Percentiles rank a stretch among this genome's conserved stretches.
These are phyloP conservation scores for Neurospora sp. DNA, from an alignment of 495 filamentous ascomycete species.

Conservation along the genomic window DNA sequence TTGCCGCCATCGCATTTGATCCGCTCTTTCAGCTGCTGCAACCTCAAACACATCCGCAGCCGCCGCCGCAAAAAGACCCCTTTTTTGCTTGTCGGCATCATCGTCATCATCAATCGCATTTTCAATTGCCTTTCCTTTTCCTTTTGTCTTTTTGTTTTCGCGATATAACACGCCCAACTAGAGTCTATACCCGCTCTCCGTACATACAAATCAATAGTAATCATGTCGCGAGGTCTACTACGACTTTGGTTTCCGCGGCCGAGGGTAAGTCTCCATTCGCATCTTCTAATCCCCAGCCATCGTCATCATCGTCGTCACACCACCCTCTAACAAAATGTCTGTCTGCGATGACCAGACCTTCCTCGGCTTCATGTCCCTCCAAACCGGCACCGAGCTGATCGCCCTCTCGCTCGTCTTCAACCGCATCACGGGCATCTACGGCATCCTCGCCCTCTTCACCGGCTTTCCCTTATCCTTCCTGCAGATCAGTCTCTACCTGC, in stretches of 20 bases:
- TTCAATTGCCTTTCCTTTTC: neutral
- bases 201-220: neutral
- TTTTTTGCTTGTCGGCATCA: neutral
- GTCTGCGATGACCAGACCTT: constrained; percentile 48
- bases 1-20: neutral
- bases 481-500: constrained; percentile 74
- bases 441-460: constrained; percentile 75
- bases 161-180: neutral
- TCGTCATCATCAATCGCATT: neutral
- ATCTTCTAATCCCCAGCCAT: neutral
- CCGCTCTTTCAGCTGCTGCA: neutral
- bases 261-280: constrained; percentile 16
- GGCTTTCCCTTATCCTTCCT: constrained; percentile 51
- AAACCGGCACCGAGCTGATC: constrained; percentile 74
- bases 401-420: constrained; percentile 72
- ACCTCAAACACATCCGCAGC: neutral
- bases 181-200: neutral
- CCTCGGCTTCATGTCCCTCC: constrained; percentile 73
- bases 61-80: neutral
- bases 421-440: constrained; percentile 80
- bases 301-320: no score
- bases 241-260: constrained; percentile 25
- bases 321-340: no score
- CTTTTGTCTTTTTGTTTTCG: neutral
- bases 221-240: neutral